These are phyloP conservation scores for Neoboletus brunneissimus DNA, from an alignment of 768 basidiomycete genomes.

Conservation along the genomic window DNA sequence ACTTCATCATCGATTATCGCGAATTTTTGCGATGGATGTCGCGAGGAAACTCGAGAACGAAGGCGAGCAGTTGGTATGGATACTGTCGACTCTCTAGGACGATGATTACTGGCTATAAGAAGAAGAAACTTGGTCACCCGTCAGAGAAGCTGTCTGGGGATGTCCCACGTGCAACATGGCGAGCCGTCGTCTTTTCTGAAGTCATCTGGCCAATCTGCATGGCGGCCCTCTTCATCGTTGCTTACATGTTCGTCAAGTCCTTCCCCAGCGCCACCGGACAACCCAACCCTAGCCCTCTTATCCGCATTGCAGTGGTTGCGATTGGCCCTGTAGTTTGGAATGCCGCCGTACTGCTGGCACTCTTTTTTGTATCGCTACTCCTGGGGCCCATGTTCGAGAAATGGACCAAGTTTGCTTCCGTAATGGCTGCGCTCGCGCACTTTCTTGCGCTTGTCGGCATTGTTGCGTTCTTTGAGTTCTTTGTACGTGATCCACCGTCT, in stretches of 20 bases:
- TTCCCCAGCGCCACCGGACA: constrained; percentile 68
- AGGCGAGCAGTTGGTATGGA: constrained; percentile 98
- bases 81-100: constrained; percentile 97
- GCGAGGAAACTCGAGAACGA: constrained; percentile 92
- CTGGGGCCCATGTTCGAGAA: constrained; percentile 85
- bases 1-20: constrained; percentile 98
- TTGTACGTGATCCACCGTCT: constrained; percentile 52
- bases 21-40: constrained; percentile 99
- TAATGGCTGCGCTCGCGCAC: constrained; percentile 93
- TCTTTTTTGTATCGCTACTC: constrained; percentile 93
- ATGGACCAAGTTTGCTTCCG: constrained; percentile 84
- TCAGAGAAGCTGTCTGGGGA: constrained; percentile 97
- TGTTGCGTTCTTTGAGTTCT: constrained; percentile 92
- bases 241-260: constrained; percentile 92
- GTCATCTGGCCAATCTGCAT: constrained; percentile 76
- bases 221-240: constrained; percentile 74
- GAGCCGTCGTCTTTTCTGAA: constrained; percentile 78
- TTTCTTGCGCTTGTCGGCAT: constrained; percentile 75
- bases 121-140: constrained; percentile 96
- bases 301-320: constrained; percentile 85
- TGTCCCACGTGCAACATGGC: constrained; percentile 88
- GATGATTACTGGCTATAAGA: constrained; percentile 98
- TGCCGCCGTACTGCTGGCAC: constrained; percentile 73
- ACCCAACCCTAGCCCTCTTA: constrained; percentile 74
- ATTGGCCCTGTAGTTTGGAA: constrained; percentile 96